Percentiles rank a stretch among this genome's conserved stretches.
Evolutionary conservation across 257 asterid genomes (phyloP).

Genomic region (Scutellaria galericulata): DNA sequence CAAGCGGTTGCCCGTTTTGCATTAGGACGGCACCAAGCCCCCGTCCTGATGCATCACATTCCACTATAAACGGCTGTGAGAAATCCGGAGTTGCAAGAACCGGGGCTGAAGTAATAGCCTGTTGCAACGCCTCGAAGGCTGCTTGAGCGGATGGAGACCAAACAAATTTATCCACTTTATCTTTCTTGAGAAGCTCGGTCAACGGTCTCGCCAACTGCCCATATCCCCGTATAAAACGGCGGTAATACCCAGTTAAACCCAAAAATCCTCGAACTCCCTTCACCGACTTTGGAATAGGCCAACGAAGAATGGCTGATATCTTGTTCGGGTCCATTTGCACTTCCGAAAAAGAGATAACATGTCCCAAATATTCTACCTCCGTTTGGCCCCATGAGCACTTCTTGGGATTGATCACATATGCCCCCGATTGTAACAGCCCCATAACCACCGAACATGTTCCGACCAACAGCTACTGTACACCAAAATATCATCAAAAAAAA

Average conservation of each 20-base stretch:
- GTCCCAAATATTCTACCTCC: background rate
- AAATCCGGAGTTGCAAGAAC: background rate
- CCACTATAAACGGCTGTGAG: background rate
- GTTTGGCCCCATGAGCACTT: background rate
- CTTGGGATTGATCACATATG: background rate
- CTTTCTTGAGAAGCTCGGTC: background rate
- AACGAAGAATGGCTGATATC: background rate
- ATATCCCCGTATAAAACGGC: background rate
- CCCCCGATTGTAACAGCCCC: too few species aligned
- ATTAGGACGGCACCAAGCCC: background rate
- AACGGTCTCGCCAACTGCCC: background rate
- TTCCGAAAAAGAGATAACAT: background rate
- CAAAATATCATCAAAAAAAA: background rate
- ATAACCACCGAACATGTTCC: background rate
- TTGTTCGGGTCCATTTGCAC: constrained; percentile 7
- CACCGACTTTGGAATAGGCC: background rate
- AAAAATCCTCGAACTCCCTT: background rate
- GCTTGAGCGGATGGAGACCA: background rate
- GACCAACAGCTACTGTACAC: background rate
- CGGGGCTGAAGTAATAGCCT: background rate
- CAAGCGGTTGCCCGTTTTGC: background rate
- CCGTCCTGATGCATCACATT: background rate
- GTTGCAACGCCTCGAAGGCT: background rate
- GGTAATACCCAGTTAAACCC: background rate
- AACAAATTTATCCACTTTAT: too few species aligned